These are phyloP conservation scores for Fraxinus velutina DNA, from an alignment of 305 asterid species.

Conservation along the genomic window DNA sequence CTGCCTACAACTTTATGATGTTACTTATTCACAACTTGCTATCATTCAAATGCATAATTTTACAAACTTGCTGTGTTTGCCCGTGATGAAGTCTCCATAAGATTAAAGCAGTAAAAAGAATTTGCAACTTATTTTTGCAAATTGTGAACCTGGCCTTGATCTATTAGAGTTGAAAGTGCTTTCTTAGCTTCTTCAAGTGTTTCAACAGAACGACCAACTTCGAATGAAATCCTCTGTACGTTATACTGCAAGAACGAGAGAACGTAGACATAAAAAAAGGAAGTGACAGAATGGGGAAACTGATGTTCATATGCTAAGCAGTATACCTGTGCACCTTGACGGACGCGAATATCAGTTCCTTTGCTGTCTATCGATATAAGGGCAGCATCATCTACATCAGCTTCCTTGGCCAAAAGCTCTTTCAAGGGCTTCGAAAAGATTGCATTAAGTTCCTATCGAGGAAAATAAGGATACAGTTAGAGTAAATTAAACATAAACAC, in stretches of 20 bases:
- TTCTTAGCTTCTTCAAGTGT: conserved; percentile 1
- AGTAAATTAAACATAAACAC: neutral
- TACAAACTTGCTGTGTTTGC: neutral
- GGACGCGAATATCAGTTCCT: conserved; percentile 84
- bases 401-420: conserved; percentile 72
- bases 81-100: neutral
- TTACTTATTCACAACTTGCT: neutral
- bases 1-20: neutral
- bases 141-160: neutral
- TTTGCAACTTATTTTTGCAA: neutral
- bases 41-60: neutral
- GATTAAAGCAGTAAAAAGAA: neutral
- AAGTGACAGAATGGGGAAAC: neutral
- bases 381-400: conserved; percentile 92
- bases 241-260: neutral
- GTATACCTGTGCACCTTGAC: conserved; percentile 83
- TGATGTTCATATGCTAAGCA: neutral
- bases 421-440: conserved; percentile 76
- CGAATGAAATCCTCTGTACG: neutral
- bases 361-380: conserved; percentile 90
- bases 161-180: neutral
- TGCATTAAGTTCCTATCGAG: conserved; percentile 70
- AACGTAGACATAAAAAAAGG: neutral
- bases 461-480: neutral
- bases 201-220: neutral